phyloP scores from a whole-genome alignment of 2,329 filamentous ascomycete genomes.

The Acarospora socialis region DNA sequence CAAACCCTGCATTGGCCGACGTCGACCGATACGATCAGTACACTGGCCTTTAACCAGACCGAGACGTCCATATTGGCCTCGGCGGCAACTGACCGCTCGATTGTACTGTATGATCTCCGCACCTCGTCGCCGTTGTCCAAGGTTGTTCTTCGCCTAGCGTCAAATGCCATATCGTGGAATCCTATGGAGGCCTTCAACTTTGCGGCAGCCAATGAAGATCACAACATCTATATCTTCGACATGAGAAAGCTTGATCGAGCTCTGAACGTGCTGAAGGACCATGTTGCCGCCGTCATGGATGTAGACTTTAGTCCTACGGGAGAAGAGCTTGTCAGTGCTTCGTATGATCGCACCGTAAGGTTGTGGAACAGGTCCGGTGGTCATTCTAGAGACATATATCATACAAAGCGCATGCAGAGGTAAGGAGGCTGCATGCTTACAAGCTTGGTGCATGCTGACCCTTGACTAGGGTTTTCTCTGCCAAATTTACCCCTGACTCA shows the following conservation, averaged over 20 bases:
- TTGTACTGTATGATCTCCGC: slow-evolving; percentile 85
- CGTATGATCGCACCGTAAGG: slow-evolving; percentile 75
- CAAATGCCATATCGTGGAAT: slow-evolving; percentile 80
- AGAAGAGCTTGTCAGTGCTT: slow-evolving; percentile 80
- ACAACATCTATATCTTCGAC: slow-evolving; percentile 87
- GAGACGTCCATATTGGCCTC: slow-evolving; percentile 86
- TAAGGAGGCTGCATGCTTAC: slow-evolving; percentile 15
- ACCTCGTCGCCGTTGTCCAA: slow-evolving; percentile 73
- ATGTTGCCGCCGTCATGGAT: slow-evolving; percentile 88
- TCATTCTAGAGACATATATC: slow-evolving; percentile 84
- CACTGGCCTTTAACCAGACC: slow-evolving; percentile 79
- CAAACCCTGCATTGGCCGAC: slow-evolving; percentile 81
- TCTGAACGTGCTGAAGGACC: slow-evolving; percentile 78
- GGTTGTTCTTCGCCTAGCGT: slow-evolving; percentile 65
- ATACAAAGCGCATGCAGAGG: slow-evolving; percentile 92
- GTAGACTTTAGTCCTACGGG: slow-evolving; percentile 91
- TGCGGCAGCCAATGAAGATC: slow-evolving; percentile 84
- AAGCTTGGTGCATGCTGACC: not conserved
- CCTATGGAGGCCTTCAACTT: slow-evolving; percentile 96
- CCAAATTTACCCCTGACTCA: slow-evolving; percentile 73
- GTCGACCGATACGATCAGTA: slow-evolving; percentile 75
- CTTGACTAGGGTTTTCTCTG: slow-evolving; percentile 55
- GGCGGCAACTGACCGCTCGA: slow-evolving; percentile 66
- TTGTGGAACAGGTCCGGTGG: slow-evolving; percentile 70
- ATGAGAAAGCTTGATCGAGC: slow-evolving; percentile 82